Evolutionary conservation across 495 filamentous ascomycete species (phyloP).

Genomic region (Lineolata rhizophorae): DNA sequence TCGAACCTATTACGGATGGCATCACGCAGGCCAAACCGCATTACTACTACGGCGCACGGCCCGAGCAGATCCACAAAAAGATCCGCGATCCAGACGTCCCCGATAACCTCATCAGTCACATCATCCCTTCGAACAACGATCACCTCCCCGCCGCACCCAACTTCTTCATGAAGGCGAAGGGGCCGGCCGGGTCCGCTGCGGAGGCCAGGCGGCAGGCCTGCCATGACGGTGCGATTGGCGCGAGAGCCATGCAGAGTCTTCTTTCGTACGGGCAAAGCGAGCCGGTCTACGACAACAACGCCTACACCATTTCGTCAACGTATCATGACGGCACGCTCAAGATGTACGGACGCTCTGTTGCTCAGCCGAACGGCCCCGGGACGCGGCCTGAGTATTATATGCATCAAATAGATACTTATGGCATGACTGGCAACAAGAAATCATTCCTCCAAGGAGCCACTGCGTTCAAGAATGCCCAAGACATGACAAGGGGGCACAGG

Average conservation of each 20-base stretch:
- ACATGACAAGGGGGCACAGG: conserved; percentile 1
- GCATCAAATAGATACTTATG: neutral
- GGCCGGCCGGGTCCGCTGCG: conserved; percentile 12
- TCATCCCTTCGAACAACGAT: too few relatives aligned
- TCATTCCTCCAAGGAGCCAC: conserved; percentile 2
- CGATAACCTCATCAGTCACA: too few relatives aligned
- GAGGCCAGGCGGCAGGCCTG: conserved; percentile 20
- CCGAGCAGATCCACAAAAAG: conserved; percentile 9
- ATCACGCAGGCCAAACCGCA: conserved; percentile 17
- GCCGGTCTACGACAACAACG: conserved; percentile 21
- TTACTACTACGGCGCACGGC: conserved; percentile 19
- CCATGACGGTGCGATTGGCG: conserved; percentile 24
- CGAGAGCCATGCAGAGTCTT: conserved; percentile 23
- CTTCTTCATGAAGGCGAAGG: conserved; percentile 20
- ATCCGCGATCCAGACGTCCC: too few relatives aligned
- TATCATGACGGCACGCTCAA: neutral
- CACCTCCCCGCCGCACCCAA: conserved; percentile 22
- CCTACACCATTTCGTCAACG: too few relatives aligned
- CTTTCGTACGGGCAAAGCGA: conserved; percentile 20
- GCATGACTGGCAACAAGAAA: conserved; percentile 1
- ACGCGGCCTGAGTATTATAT: neutral
- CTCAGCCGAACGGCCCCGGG: neutral
- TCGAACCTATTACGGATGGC: conserved; percentile 16
- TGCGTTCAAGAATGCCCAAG: conserved; percentile 2
- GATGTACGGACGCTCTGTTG: neutral